Percentiles rank a stretch among this genome's conserved stretches.
These are phyloP conservation scores for Nicotiana attenuata DNA, from an alignment of 257 asterid genomes.

Conservation along the genomic window DNA sequence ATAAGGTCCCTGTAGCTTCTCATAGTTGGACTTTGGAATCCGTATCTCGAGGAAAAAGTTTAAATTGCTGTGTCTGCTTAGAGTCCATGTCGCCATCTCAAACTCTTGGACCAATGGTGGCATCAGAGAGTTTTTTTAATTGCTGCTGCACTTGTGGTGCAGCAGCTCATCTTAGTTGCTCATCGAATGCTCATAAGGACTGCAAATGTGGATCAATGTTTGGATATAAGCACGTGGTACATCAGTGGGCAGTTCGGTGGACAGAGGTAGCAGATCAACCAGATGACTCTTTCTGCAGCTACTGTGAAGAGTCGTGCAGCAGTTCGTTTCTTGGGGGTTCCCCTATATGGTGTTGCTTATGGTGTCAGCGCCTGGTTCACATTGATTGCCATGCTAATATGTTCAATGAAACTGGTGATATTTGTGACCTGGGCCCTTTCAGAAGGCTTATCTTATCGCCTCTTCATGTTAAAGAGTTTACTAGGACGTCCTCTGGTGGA, in stretches of 20 bases:
- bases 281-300: constrained; percentile 82
- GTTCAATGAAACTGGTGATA: constrained; percentile 76
- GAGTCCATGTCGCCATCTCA: constrained; percentile 74
- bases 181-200: constrained; percentile 67
- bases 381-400: constrained; percentile 83
- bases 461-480: constrained; percentile 59
- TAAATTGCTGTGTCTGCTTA: constrained; percentile 85
- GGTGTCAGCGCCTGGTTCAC: constrained; percentile 96
- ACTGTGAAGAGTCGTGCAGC: constrained; percentile 96
- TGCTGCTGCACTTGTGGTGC: constrained; percentile 77
- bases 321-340: constrained; percentile 87
- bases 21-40: constrained; percentile 84
- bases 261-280: constrained; percentile 81
- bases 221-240: constrained; percentile 65
- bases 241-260: constrained; percentile 97
- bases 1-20: constrained; percentile 61
- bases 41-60: constrained; percentile 66
- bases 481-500: constrained; percentile 57
- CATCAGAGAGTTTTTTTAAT: constrained; percentile 67
- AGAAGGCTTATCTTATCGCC: constrained; percentile 86
- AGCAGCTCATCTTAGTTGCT: constrained; percentile 82
- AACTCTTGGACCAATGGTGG: constrained; percentile 57
- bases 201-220: constrained; percentile 81
- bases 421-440: constrained; percentile 82
- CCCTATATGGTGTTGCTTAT: constrained; percentile 93